Evolutionary conservation across 768 basidiomycete species (phyloP).

Genomic region (Trametes gibbosa): DNA sequence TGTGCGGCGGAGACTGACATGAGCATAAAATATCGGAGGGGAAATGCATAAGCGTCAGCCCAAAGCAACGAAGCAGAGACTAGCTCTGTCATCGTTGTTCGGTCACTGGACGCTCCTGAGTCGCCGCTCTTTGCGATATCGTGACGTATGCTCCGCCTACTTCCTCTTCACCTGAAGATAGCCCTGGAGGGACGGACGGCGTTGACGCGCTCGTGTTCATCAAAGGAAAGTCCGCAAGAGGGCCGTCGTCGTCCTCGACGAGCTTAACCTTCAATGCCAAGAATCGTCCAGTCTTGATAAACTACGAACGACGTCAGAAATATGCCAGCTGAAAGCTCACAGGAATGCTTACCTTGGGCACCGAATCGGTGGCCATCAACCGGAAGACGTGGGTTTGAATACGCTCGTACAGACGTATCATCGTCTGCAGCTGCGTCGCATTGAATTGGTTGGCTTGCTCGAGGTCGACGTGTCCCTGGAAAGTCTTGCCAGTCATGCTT

Average conservation of each 20-base stretch:
- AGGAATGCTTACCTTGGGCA: slow-evolving; percentile 74
- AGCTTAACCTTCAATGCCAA: slow-evolving; percentile 75
- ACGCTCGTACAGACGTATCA: slow-evolving; percentile 91
- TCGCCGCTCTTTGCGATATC: slow-evolving; percentile 72
- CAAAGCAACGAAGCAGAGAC: neutral
- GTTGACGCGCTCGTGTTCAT: slow-evolving; percentile 23
- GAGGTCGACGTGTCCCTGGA: slow-evolving; percentile 78
- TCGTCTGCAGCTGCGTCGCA: slow-evolving; percentile 91
- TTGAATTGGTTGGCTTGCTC: slow-evolving; percentile 83
- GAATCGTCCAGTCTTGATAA: slow-evolving; percentile 86
- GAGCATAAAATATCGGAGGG: slow-evolving; percentile 23
- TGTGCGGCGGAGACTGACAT: slow-evolving; percentile 20
- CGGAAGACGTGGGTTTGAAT: slow-evolving; percentile 98
- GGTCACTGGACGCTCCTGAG: slow-evolving; percentile 52
- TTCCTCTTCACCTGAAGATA: slow-evolving; percentile 57
- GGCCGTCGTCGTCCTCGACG: slow-evolving; percentile 62
- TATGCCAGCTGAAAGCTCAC: neutral
- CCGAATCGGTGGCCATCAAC: slow-evolving; percentile 96
- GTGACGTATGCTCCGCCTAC: slow-evolving; percentile 85
- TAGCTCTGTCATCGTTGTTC: slow-evolving; percentile 15
- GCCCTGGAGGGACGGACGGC: slow-evolving; percentile 69
- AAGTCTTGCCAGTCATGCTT: slow-evolving; percentile 68
- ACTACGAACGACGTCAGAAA: slow-evolving; percentile 43
- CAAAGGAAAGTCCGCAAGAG: slow-evolving; percentile 50
- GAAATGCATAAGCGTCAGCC: slow-evolving; percentile 19